Evolutionary conservation across 73 alveolate species (phyloP), one percentile per base, ranked within the genome.

Genomic region (Paramecium caudatum): DNA sequence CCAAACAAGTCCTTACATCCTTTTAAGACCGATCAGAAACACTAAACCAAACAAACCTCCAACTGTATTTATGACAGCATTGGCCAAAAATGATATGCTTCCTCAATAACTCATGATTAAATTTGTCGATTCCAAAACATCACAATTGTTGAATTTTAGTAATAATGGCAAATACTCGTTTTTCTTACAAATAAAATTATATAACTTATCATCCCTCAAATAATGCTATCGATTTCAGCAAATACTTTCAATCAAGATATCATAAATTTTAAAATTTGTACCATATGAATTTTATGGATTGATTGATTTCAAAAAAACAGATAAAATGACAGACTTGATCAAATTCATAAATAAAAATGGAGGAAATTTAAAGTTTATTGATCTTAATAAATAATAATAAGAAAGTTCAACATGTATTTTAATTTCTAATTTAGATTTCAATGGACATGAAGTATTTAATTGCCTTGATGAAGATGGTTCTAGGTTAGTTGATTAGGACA

Each of bases 121-220:
- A 27, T 55, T 55, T 55, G 13, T 55, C n/a, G 80, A 55, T 55
- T 10, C 30, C 46, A 55, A 55, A 55, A 7, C 23, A 55, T 21
- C 45, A 19, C 13, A 55, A 55, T 55, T 55, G 30, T 12, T 55
- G 4, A 55, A 55, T 55, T 55, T 55, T 16, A 55, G 80, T 25
- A 55, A 55, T 21, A 55, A 55, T 55, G 80, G 80, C 10, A 55
- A 55, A 55, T 55, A 55, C 46, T 27, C 80, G 9, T 23, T 55
- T 23, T 55, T 55, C 16, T 55, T 55, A 10, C 21, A 55, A 55
- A 27, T 55, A 10, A 27, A 55, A 21, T 55, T 55, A 23, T 55
- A 55, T 21, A 55, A 55, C 27, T 55, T 55, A 12, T 10, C 8
- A 55, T 27, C 46, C 30, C 45, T 55, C 12, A 55, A 55, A 1